These are phyloP conservation scores for Eucalyptus sp. DNA, from an alignment of 345 rosid genomes.

Conservation along the genomic window DNA sequence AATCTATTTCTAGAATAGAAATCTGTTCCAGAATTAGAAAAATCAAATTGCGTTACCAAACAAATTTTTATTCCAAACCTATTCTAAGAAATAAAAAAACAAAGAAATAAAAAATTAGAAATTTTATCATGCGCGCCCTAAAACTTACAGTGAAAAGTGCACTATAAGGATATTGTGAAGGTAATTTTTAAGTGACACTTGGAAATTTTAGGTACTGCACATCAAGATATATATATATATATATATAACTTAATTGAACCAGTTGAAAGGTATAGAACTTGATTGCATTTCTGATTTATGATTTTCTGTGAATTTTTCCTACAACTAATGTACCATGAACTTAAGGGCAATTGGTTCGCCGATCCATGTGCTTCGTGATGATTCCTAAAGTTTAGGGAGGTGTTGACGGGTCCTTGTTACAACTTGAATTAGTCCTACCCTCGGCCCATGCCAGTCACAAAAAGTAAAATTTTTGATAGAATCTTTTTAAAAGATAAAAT, in stretches of 20 bases:
- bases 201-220: neutral
- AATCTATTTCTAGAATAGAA: too few relatives aligned
- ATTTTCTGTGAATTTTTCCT: neutral
- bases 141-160: neutral
- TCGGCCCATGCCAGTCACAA: too few relatives aligned
- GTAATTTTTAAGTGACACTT: neutral
- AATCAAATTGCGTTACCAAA: too few relatives aligned
- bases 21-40: too few relatives aligned
- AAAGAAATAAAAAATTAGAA: too few relatives aligned
- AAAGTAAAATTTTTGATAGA: too few relatives aligned
- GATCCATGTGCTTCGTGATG: neutral
- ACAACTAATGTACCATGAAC: neutral
- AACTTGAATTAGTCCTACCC: too few relatives aligned
- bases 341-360: neutral
- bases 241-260: neutral
- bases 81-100: accelerated
- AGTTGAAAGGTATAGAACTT: neutral
- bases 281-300: neutral
- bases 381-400: neutral
- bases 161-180: accelerated
- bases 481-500: too few relatives aligned
- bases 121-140: too few relatives aligned
- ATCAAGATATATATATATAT: too few relatives aligned
- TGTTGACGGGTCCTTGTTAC: neutral
- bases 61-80: too few relatives aligned